These are phyloP conservation scores for Xylaria venustula DNA, from an alignment of 495 filamentous ascomycete genomes.

Conservation along the genomic window DNA sequence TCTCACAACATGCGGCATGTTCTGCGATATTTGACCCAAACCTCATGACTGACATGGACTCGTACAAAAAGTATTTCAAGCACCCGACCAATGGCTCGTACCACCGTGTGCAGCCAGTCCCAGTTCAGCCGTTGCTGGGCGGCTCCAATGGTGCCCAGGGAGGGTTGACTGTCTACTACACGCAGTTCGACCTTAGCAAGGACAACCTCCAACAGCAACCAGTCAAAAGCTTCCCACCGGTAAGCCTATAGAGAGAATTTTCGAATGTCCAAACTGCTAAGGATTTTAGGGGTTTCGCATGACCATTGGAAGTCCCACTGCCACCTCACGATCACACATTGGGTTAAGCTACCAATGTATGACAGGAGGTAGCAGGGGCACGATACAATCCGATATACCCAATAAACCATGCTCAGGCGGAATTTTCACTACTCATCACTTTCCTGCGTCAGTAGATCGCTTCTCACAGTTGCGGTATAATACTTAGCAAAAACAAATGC, in stretches of 20 bases:
- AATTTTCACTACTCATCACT: conserved; percentile 54
- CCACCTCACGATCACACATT: conserved; percentile 26
- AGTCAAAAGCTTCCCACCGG: conserved; percentile 50
- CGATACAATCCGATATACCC: conserved; percentile 47
- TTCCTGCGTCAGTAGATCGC: conserved; percentile 39
- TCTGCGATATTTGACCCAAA: not conserved
- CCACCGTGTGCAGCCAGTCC: conserved; percentile 48
- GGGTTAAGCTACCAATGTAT: conserved; percentile 52
- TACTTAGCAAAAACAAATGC: too few species aligned
- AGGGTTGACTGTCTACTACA: conserved; percentile 56
- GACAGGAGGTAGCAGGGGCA: conserved; percentile 42
- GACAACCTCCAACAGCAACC: conserved; percentile 34
- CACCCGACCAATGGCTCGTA: conserved; percentile 49
- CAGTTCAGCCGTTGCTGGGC: conserved; percentile 26
- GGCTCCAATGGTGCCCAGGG: conserved; percentile 44
- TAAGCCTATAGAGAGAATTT: too few species aligned
- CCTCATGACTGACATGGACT: not conserved
- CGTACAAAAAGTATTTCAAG: conserved; percentile 28
- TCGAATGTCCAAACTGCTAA: too few species aligned
- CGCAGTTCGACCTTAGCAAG: conserved; percentile 47
- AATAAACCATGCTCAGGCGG: conserved; percentile 42
- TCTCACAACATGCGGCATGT: too few species aligned
- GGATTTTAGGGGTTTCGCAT: conserved; percentile 52
- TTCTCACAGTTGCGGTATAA: not conserved
- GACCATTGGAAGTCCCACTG: conserved; percentile 48